Evolutionary conservation across 495 filamentous ascomycete genomes (phyloP).

Genomic region (Penicilliopsis zonata): DNA sequence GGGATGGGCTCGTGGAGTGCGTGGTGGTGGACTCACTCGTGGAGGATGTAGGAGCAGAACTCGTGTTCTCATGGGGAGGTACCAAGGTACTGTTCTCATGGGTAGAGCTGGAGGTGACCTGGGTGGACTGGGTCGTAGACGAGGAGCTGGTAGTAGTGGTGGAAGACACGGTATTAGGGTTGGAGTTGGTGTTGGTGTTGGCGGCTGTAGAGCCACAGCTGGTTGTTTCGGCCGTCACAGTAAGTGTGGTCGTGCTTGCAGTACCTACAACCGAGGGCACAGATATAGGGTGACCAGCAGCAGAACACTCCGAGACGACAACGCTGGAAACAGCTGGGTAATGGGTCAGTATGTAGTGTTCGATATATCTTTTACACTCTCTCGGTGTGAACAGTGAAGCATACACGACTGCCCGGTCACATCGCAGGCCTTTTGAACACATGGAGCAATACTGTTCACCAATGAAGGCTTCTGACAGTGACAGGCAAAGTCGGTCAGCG

Average conservation of each 20-base stretch:
- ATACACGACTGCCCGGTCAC: slow-evolving; percentile 23
- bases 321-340: slow-evolving; percentile 22
- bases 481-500: slow-evolving; percentile 36
- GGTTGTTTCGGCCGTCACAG: slow-evolving; percentile 1
- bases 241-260: slow-evolving; percentile 7
- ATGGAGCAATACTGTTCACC: slow-evolving; percentile 27
- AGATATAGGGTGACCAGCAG: slow-evolving; percentile 25
- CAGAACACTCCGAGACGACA: slow-evolving; percentile 21
- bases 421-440: slow-evolving; percentile 29
- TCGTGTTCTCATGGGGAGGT: slow-evolving; percentile 1
- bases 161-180: too few relatives aligned
- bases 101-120: background rate
- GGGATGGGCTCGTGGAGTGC: slow-evolving; percentile 8
- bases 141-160: slow-evolving; percentile 2
- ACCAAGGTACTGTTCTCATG: too few relatives aligned
- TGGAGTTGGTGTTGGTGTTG: slow-evolving; percentile 1
- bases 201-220: slow-evolving; percentile 1
- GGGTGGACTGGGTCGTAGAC: slow-evolving; percentile 1
- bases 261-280: slow-evolving; percentile 18
- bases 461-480: slow-evolving; percentile 36
- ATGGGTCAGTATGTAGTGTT: slow-evolving; percentile 2
- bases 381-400: slow-evolving; percentile 2
- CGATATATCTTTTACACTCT: background rate
- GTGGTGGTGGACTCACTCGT: slow-evolving; percentile 5
- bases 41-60: slow-evolving; percentile 1